Evolutionary conservation across 208 protist genomes (phyloP).

Genomic region (Acanthamoeba triangularis): DNA sequence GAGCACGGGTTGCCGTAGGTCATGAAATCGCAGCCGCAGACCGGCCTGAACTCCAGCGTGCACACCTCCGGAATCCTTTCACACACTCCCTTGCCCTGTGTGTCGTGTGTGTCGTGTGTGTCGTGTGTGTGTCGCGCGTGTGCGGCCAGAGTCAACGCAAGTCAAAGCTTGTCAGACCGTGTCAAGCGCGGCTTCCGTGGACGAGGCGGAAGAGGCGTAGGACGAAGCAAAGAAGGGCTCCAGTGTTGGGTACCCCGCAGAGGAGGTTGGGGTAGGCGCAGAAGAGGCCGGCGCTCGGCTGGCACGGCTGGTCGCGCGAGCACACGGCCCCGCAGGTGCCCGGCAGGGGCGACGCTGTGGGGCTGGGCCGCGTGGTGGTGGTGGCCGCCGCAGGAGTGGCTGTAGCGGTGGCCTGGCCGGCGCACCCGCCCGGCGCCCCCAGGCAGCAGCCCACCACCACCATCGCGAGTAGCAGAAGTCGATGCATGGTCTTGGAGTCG

Average conservation of each 20-base stretch:
- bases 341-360: neutral
- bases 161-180: neutral
- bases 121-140: neutral
- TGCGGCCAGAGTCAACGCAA: neutral
- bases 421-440: neutral
- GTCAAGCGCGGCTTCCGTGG: neutral
- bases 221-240: neutral
- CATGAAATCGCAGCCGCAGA: conserved; percentile 29
- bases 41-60: neutral
- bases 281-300: neutral
- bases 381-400: neutral
- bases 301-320: neutral
- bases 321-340: neutral
- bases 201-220: no score
- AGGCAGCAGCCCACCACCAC: neutral
- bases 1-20: neutral
- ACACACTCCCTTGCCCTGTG: neutral
- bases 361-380: neutral
- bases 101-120: neutral
- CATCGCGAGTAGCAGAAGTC: neutral
- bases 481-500: neutral
- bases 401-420: neutral
- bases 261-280: neutral
- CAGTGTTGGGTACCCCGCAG: neutral
- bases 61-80: neutral